These are phyloP conservation scores for Filosporella fistucella DNA, from an alignment of 495 filamentous ascomycete genomes.

Conservation along the genomic window DNA sequence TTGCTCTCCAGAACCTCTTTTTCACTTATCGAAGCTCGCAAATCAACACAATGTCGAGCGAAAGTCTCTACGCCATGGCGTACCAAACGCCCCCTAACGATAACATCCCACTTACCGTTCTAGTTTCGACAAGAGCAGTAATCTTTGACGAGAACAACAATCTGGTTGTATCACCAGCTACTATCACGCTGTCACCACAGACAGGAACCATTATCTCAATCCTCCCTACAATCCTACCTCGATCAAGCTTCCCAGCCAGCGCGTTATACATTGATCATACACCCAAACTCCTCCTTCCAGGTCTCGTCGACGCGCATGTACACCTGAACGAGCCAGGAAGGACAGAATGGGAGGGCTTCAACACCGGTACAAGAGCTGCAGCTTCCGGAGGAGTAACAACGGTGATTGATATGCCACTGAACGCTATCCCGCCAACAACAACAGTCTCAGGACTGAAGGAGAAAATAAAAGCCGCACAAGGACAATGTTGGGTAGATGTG, in stretches of 20 bases:
- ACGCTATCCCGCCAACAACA: constrained; percentile 95
- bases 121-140: constrained; percentile 79
- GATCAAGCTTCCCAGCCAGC: constrained; percentile 63
- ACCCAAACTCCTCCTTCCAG: constrained; percentile 83
- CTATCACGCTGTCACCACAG: constrained; percentile 69
- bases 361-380: constrained; percentile 86
- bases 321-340: constrained; percentile 96
- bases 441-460: constrained; percentile 76
- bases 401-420: constrained; percentile 96
- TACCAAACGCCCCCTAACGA: constrained; percentile 24
- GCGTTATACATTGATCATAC: constrained; percentile 79
- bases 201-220: constrained; percentile 85
- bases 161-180: constrained; percentile 52
- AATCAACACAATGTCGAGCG: constrained; percentile 24
- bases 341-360: constrained; percentile 98
- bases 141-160: constrained; percentile 61
- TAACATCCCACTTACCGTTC: constrained; percentile 52
- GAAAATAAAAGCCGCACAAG: constrained; percentile 80
- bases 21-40: not conserved
- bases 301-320: constrained; percentile 94
- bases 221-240: constrained; percentile 66
- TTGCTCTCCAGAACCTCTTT: constrained; percentile 4
- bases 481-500: constrained; percentile 97
- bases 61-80: constrained; percentile 21
- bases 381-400: constrained; percentile 98